Base-by-base conservation (phyloP, 176 grass and related monocot species). In the Melocanna baccifera region DNA sequence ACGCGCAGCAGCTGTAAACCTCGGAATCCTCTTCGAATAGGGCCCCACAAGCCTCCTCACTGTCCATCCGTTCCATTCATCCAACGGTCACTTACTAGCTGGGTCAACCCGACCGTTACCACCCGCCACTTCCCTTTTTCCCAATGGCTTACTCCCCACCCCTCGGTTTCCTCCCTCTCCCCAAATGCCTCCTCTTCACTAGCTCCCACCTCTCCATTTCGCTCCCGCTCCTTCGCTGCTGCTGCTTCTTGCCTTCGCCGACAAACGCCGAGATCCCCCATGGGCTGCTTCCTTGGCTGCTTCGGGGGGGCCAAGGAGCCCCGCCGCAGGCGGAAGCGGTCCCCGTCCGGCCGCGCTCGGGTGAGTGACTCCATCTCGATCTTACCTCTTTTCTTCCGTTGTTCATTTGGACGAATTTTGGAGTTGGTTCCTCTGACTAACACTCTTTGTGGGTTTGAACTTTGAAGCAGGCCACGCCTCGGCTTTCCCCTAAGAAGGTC, bases 241-340 rank as follows among this genome's bases (percentile, higher is more conserved):
- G n/a, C 10, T n/a, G 19, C 53, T 32, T 79, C 76, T 23, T 26
- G 61, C 83, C 77, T 43, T n/a, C 53, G 65, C 72, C 64, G 20
- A 22, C 62, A 4, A 77, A 52, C 28, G 62, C 13, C n/a, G 56
- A 59, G 56, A 59, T 59, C 9, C 77, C 2, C 59, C 56, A 99
- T 99, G 97, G 93, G 97, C 62, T 99, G 97, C 84, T 99, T 99
- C 84, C 97, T 99, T 86, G 91, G 86, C 66, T 99, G 97, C 89
- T 99, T 99, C 86, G 93, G 93, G 48, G 90, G 81, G 51, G 69
- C 90, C 86, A 91, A 87, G 87, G 82, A 96, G 53, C 84, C 79
- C 67, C 82, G 84, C 32, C 88, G 77, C 84, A 48, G 86, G 50
- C 88, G 84, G 55, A 96, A 88, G 86, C 81, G 91, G 11, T 89